Conservation (phyloP, 78 protist genomes). For the Dictyostelium intermedium region DNA sequence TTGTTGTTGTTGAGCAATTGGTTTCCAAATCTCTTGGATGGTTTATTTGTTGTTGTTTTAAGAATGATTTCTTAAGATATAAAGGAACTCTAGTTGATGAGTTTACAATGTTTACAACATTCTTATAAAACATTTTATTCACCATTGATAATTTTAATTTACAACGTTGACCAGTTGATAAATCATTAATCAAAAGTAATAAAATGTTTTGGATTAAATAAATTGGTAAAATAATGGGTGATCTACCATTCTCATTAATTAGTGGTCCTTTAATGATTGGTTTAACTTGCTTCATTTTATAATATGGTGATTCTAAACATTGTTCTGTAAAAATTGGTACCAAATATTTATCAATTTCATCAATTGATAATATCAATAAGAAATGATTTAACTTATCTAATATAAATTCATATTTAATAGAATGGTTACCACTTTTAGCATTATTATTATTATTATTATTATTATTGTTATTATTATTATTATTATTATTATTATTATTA, state of each 20-base stretch:
- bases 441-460: no score
- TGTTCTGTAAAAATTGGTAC: not conserved
- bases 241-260: not conserved
- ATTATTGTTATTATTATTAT: no score
- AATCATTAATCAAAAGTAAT: not conserved
- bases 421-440: not conserved
- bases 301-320: slow-evolving; percentile 1
- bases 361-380: not conserved
- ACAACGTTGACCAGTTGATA: not conserved
- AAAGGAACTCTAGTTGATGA: not conserved
- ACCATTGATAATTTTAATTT: not conserved
- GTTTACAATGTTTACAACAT: not conserved
- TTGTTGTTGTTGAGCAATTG: not conserved
- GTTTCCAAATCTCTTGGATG: not conserved
- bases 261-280: not conserved
- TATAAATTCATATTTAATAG: not conserved
- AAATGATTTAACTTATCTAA: not conserved
- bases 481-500: not conserved
- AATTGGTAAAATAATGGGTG: not conserved
- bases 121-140: not conserved
- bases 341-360: not conserved
- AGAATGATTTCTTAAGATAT: not conserved
- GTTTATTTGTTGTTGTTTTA: not conserved
- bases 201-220: not conserved
- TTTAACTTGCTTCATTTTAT: not conserved